Evolutionary conservation across 139 green algal genomes (phyloP).

Genomic region (Tetradesmus obliquus): DNA sequence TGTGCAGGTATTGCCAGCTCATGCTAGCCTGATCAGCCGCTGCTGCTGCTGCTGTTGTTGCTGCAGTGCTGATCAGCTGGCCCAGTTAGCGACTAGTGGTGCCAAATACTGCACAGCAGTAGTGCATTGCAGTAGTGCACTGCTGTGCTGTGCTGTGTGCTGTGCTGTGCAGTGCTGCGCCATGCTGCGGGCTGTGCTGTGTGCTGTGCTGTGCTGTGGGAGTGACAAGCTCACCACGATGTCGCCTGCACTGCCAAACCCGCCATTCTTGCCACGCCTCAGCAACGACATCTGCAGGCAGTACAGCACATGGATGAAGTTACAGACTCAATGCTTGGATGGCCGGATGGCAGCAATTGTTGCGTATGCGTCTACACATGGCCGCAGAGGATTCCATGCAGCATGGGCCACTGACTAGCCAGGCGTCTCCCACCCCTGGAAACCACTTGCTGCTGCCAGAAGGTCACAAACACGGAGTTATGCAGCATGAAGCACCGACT

Average conservation of each 20-base stretch:
- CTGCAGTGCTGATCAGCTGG: background rate
- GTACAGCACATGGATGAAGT: background rate
- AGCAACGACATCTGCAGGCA: slow-evolving; percentile 36
- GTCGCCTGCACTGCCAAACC: slow-evolving; percentile 50
- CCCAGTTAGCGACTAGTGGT: background rate
- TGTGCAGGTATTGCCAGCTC: no score
- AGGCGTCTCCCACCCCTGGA: no score
- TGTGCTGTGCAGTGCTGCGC: background rate
- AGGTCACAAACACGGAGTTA: no score
- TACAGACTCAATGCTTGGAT: background rate
- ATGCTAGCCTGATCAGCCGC: no score
- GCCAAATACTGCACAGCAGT: no score
- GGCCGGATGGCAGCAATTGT: background rate
- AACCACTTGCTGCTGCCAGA: no score
- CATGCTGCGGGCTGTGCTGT: background rate
- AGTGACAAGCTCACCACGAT: slow-evolving; percentile 32
- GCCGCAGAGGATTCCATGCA: no score
- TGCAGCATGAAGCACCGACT: no score
- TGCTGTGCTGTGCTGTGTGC: background rate
- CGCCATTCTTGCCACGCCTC: slow-evolving; percentile 1
- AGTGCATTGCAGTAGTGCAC: background rate
- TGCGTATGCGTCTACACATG: background rate
- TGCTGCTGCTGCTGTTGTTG: background rate
- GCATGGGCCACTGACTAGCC: no score
- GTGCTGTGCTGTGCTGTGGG: background rate